Evolutionary conservation across 495 filamentous ascomycete species (phyloP).

Genomic region (Penicillium pulvis): DNA sequence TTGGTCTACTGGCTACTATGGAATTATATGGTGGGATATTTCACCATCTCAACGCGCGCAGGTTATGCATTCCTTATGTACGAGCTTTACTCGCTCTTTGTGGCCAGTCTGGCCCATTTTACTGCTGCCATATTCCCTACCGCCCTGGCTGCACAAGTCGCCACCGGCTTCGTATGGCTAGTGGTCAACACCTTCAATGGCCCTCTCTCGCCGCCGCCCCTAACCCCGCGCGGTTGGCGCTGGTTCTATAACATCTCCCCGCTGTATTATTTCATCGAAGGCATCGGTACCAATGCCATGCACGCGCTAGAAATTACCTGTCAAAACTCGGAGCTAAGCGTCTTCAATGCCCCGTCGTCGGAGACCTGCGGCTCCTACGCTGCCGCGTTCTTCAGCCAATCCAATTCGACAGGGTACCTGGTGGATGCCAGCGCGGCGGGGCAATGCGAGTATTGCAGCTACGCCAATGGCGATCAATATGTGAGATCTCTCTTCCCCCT

Average conservation of each 20-base stretch:
- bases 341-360: slow-evolving; percentile 55
- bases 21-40: slow-evolving; percentile 39
- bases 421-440: slow-evolving; percentile 45
- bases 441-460: slow-evolving; percentile 60
- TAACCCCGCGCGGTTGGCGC: slow-evolving; percentile 20
- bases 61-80: slow-evolving; percentile 23
- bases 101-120: slow-evolving; percentile 19
- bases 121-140: slow-evolving; percentile 15
- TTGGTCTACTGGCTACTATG: slow-evolving; percentile 42
- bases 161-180: slow-evolving; percentile 23
- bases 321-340: slow-evolving; percentile 51
- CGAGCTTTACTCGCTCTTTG: slow-evolving; percentile 15
- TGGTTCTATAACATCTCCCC: slow-evolving; percentile 26
- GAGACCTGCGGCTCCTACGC: slow-evolving; percentile 63
- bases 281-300: slow-evolving; percentile 64
- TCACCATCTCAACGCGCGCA: slow-evolving; percentile 6
- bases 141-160: slow-evolving; percentile 9
- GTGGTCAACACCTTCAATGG: slow-evolving; percentile 23
- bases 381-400: slow-evolving; percentile 38
- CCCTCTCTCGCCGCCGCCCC: slow-evolving; percentile 11
- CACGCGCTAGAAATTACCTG: slow-evolving; percentile 58
- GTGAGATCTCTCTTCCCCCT: slow-evolving; percentile 8
- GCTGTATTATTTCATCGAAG: slow-evolving; percentile 37
- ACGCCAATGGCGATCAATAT: slow-evolving; percentile 19
- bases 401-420: slow-evolving; percentile 53